Conservation (phyloP, 331 rosid genomes). For the Rosa hybrid region DNA sequence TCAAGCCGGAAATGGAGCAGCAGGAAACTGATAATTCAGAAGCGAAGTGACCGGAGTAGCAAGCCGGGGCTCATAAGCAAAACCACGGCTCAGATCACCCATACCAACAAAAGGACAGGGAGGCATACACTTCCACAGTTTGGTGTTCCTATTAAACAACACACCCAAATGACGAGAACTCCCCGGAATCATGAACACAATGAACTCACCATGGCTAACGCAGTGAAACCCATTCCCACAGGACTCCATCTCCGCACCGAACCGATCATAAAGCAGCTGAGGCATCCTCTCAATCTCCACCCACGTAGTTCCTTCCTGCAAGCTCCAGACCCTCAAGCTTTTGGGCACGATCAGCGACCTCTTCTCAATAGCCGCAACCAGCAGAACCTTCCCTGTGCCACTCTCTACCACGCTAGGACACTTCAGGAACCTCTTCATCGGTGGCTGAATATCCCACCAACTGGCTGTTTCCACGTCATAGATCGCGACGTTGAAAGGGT, state of each 20-base stretch:
- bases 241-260: slow-evolving; percentile 48
- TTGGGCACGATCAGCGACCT: slow-evolving; percentile 78
- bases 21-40: slow-evolving; percentile 43
- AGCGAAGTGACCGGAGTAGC: slow-evolving; percentile 78
- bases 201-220: slow-evolving; percentile 84
- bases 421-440: slow-evolving; percentile 73
- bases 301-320: slow-evolving; percentile 79
- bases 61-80: slow-evolving; percentile 78
- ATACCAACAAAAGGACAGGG: slow-evolving; percentile 63
- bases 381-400: slow-evolving; percentile 46
- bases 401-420: slow-evolving; percentile 77
- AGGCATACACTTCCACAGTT: slow-evolving; percentile 89
- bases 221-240: slow-evolving; percentile 71
- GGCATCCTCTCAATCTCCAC: slow-evolving; percentile 94
- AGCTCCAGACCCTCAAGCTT: slow-evolving; percentile 79
- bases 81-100: slow-evolving; percentile 58
- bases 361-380: slow-evolving; percentile 80
- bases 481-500: slow-evolving; percentile 69
- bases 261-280: slow-evolving; percentile 59
- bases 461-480: slow-evolving; percentile 50
- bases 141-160: slow-evolving; percentile 57
- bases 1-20: neutral
- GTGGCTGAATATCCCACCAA: slow-evolving; percentile 89
- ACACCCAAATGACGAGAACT: slow-evolving; percentile 47
- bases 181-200: slow-evolving; percentile 47